These are phyloP conservation scores for Pseudocercospora vitis DNA, from an alignment of 2,329 filamentous ascomycete genomes.

Conservation along the genomic window DNA sequence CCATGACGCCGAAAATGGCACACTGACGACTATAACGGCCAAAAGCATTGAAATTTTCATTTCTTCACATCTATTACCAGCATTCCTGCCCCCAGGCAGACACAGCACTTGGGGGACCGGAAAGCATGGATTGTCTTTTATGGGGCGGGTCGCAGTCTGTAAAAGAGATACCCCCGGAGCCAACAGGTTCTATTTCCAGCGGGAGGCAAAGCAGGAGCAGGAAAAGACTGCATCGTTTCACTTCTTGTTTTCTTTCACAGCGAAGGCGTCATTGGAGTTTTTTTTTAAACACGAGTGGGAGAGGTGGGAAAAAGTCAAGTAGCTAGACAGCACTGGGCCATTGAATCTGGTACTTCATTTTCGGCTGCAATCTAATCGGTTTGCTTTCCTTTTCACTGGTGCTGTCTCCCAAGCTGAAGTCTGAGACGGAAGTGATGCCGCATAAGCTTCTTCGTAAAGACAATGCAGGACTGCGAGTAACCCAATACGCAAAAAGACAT, in stretches of 20 bases:
- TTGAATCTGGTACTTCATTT: neutral
- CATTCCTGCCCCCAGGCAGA: neutral
- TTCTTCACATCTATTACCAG: too few species aligned
- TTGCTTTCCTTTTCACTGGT: too few species aligned
- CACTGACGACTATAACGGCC: constrained; percentile 3
- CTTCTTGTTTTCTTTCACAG: neutral
- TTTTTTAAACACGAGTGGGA: too few species aligned
- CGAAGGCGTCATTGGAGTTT: too few species aligned
- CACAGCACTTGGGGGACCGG: neutral
- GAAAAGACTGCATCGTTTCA: neutral
- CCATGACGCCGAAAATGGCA: neutral
- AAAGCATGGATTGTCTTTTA: neutral
- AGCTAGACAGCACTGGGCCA: too few species aligned
- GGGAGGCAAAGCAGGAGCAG: neutral
- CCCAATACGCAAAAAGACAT: too few species aligned
- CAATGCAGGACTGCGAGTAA: too few species aligned
- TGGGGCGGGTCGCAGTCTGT: neutral
- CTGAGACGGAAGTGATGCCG: too few species aligned
- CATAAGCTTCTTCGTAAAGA: too few species aligned
- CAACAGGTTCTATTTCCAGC: neutral
- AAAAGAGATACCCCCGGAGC: neutral
- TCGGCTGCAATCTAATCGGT: too few species aligned
- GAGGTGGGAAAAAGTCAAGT: too few species aligned
- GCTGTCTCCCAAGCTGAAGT: too few species aligned
- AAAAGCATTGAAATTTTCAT: constrained; percentile 3